Evolutionary conservation across 148 eudicot species (phyloP), one percentile per base, ranked within the genome.

Genomic region (Salicornia ramosissima): DNA sequence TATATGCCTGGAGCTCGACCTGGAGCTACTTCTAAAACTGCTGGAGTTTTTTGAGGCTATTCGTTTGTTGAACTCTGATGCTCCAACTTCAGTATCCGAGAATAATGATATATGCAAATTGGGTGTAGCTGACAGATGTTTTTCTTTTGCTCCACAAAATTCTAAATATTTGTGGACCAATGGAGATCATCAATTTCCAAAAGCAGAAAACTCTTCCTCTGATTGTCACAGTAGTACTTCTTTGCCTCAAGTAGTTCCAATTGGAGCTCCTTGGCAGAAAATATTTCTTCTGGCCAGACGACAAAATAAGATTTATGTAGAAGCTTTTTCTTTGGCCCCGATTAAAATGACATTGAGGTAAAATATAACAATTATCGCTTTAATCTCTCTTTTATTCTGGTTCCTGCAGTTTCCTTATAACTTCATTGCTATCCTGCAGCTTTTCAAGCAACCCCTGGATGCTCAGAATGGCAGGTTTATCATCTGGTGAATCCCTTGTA

Each of bases 261-360:
- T 90, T 58, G 98, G 98, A 78, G 98, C 98, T 71, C 98, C 98
- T 19, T 90, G 98, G 97, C 98, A 94, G 83, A 82, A 87, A 73
- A 86, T 94, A 73, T 86, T 73, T 75, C 89, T 88, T 68, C 68
- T 87, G 69, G 90, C 97, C 49, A 82, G 85, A 83, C 81, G 84
- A 80, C 90, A 90, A 67, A 87, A 88, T 83, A 94, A 94, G 77
- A 86, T 90, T 76, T 94, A 88, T 68, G 80, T 93, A 65, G 95
- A 93, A 80, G 80, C 79, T 66, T 80, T 93, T 83, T 88, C 81
- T 65, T 66, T 93, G 76, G 86, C 65, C 28, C 75, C 81, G 36
- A 62, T 78, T 42, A 94, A 86, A 71, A 58, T 90, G 74, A 90
- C 96, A 39, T 78, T 94, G 65, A 94, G 98, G 98, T 94, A 80